Evolutionary conservation across 352 stramenopile genomes (phyloP), one percentile per base, ranked within the genome.

Genomic region (Phytophthora colocasiae): DNA sequence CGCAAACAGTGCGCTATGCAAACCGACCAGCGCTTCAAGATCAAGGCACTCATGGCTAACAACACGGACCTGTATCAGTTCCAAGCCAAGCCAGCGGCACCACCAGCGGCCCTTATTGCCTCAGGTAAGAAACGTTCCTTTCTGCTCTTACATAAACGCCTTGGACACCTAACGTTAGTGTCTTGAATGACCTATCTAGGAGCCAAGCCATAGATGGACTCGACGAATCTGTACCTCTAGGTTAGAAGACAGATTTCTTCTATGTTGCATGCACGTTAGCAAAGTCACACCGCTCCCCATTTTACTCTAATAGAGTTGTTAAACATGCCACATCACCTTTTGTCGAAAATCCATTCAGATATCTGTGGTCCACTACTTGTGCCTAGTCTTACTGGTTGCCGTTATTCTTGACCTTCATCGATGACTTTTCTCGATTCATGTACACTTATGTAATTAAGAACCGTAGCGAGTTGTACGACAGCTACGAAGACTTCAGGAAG

Each of bases 401-500:
- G 48, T 2, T 74, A 66, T 66, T 74, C 39, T 10, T 58, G 10
- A 48, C 62, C 27, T 69, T 73, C 27, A 73, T 73, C 12, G 65
- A 65, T 41, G 58, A 68, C 43, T 63, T 57, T 41, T 54, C 59
- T 17, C 46, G 49, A 27, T 70, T 52, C 50, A 61, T 60, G 54
- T 70, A 57, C 40, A 53, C 51, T 12, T 72, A 66, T 11, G 5
- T 47, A 1, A 68, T 71, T 0, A 61, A 57, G 17, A 34, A 24
- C 0, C 44, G 31, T 26, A 59, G 27, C 31, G 32, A 71, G 24
- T 3, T 72, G 8, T 72, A 71, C 14, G 17, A 38, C 0, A 66
- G 47, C 40, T 71, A 59, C 11, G 50, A 65, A 40, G 14, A 36
- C 9, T 36, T 36, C 9, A 12, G 31, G 9, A 36, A 36, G 9